These are phyloP conservation scores for Erysimum cheiri DNA, from an alignment of 441 rosid genomes.

Conservation along the genomic window DNA sequence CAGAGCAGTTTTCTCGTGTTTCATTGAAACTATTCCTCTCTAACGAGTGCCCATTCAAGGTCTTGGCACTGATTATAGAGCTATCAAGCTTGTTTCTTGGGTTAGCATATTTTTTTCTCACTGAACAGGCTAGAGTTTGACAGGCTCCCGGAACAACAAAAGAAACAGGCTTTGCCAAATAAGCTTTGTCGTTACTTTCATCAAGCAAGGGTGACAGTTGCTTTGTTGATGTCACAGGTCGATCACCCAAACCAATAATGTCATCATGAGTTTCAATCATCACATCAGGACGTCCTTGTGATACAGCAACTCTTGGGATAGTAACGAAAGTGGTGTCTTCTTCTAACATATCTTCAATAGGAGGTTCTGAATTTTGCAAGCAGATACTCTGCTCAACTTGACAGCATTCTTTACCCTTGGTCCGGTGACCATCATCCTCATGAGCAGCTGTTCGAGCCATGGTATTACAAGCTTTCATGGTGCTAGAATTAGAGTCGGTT, in stretches of 20 bases:
- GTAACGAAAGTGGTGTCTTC: constrained; percentile 4
- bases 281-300: constrained; percentile 15
- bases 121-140: constrained; percentile 28
- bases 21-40: not conserved
- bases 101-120: constrained; percentile 18
- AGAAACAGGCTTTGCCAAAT: constrained; percentile 37
- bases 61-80: constrained; percentile 14
- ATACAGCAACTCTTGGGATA: constrained; percentile 12
- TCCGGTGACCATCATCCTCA: constrained; percentile 17
- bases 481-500: constrained; percentile 21
- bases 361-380: constrained; percentile 19
- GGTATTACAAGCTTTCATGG: constrained; percentile 33
- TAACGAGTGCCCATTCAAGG: not conserved
- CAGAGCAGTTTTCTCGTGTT: constrained; percentile 16
- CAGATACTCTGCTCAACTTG: constrained; percentile 26
- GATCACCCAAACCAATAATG: constrained; percentile 22
- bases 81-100: constrained; percentile 26
- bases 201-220: constrained; percentile 16
- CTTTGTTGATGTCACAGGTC: constrained; percentile 12
- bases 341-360: constrained; percentile 9
- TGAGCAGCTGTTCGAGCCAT: constrained; percentile 14
- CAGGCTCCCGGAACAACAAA: constrained; percentile 25
- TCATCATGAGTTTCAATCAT: constrained; percentile 13
- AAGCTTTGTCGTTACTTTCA: constrained; percentile 8
- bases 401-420: not conserved